phyloP scores from a whole-genome alignment of 257 asterid genomes.

The Dorcoceras hygrometricum region DNA sequence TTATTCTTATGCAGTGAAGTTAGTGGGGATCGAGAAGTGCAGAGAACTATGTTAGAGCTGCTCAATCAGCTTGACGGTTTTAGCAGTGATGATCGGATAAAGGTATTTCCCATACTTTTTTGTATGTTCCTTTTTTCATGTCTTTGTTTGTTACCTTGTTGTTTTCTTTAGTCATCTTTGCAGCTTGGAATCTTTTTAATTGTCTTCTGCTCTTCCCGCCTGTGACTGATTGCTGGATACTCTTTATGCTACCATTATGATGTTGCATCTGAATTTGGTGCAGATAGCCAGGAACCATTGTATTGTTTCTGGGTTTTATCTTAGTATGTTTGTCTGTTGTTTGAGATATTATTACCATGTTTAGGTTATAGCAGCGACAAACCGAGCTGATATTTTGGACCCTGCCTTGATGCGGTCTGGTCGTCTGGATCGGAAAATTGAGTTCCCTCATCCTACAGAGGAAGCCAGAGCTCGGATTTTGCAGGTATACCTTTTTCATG shows the following conservation, averaged over 20 bases:
- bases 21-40: conserved; percentile 94
- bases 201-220: neutral
- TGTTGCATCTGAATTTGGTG: neutral
- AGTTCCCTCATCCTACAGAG: conserved; percentile 59
- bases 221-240: no score
- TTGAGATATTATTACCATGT: conserved; percentile 1
- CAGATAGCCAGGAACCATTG: no score
- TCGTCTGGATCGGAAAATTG: conserved; percentile 94
- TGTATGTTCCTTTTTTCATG: neutral
- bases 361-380: conserved; percentile 96
- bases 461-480: conserved; percentile 85
- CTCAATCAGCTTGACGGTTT: conserved; percentile 96
- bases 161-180: neutral
- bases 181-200: neutral
- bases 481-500: conserved; percentile 41
- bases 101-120: conserved; percentile 37
- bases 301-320: no score
- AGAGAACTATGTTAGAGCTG: conserved; percentile 85
- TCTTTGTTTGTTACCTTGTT: no score
- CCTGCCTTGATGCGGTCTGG: conserved; percentile 97
- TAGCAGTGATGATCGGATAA: conserved; percentile 85
- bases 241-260: neutral
- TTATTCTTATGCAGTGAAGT: conserved; percentile 63
- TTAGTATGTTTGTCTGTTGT: conserved; percentile 13
- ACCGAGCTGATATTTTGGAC: conserved; percentile 91